These are phyloP conservation scores for Claviceps maximensis DNA, from an alignment of 2,329 filamentous ascomycete genomes.

Conservation along the genomic window DNA sequence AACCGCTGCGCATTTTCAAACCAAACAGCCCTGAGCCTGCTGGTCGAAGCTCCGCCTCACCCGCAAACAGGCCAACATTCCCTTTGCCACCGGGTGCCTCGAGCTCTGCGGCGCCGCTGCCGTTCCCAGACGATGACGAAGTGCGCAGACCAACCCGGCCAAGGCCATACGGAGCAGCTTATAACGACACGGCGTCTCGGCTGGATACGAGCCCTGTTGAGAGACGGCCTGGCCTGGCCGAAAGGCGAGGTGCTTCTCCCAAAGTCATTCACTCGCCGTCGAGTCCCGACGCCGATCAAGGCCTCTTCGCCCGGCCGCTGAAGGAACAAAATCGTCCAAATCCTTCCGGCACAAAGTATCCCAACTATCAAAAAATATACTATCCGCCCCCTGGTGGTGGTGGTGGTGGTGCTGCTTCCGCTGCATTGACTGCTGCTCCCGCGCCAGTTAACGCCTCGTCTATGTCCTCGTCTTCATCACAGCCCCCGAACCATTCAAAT, in stretches of 20 bases:
- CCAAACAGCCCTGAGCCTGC: conserved; percentile 50
- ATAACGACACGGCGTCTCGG: conserved; percentile 38
- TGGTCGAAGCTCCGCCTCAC: conserved; percentile 23
- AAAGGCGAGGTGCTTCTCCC: conserved; percentile 68
- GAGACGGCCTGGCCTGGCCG: conserved; percentile 55
- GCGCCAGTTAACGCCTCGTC: conserved; percentile 17
- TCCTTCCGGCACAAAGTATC: conserved; percentile 28
- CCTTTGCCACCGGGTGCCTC: conserved; percentile 55
- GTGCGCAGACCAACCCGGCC: conserved; percentile 30
- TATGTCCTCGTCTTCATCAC: conserved; percentile 2
- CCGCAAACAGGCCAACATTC: conserved; percentile 44
- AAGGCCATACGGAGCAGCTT: conserved; percentile 31
- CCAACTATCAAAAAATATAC: conserved; percentile 43
- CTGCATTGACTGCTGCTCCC: conserved; percentile 16
- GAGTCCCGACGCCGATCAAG: conserved; percentile 62
- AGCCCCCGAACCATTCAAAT: conserved; percentile 6
- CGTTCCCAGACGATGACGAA: conserved; percentile 57
- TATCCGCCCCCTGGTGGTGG: conserved; percentile 41
- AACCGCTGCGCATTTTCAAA: conserved; percentile 76
- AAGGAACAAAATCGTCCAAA: conserved; percentile 28
- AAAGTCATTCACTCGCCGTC: conserved; percentile 75
- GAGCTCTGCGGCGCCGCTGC: conserved; percentile 52
- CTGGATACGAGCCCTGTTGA: conserved; percentile 42
- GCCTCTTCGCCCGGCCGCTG: conserved; percentile 60
- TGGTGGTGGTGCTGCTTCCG: background rate